These are phyloP conservation scores for Prunus persica DNA, from an alignment of 306 rosid genomes.

Conservation along the genomic window Prunus_persica_NCBIv2 NC_034014.1:9789001-9789500, in stretches of 20 bases:
- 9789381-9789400: slow-evolving; percentile 53
- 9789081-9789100: no score
- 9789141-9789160: not conserved
- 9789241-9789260: not conserved
- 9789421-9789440: slow-evolving; percentile 58
- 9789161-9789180: not conserved
- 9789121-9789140: not conserved
- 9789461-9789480: slow-evolving; percentile 67
- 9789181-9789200: not conserved
- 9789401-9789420: slow-evolving; percentile 73
- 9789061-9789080: not conserved
- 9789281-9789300: not conserved
- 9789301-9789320: no score
- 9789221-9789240: not conserved
- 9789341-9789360: no score
- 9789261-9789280: not conserved
- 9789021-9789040: not conserved
- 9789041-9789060: not conserved
- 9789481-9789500: slow-evolving; percentile 65
- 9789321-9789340: no score
- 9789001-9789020: not conserved
- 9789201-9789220: not conserved
- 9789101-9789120: not conserved
- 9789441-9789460: slow-evolving; percentile 33
- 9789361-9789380: not conserved